Conservation (phyloP, 2,329 filamentous ascomycete genomes). For the Exophiala mesophila region DNA sequence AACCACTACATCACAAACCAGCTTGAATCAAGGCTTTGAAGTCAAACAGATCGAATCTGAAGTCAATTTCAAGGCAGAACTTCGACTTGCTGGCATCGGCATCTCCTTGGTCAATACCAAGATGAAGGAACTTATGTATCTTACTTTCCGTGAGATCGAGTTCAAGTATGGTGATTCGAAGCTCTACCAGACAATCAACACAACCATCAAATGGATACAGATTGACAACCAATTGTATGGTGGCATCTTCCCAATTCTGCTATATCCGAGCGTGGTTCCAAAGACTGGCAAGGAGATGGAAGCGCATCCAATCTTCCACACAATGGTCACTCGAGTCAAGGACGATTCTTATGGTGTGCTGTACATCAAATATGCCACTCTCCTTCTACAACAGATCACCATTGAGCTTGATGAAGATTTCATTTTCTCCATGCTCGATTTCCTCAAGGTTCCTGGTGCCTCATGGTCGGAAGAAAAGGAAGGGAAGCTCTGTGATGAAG, state of each 20-base stretch:
- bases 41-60: conserved; percentile 87
- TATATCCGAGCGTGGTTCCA: conserved; percentile 95
- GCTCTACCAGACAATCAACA: conserved; percentile 83
- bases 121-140: conserved; percentile 83
- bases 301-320: conserved; percentile 88
- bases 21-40: conserved; percentile 70
- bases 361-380: conserved; percentile 96
- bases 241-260: conserved; percentile 92
- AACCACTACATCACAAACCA: conserved; percentile 51
- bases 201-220: conserved; percentile 97
- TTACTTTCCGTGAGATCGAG: conserved; percentile 87
- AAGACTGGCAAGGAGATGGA: conserved; percentile 97
- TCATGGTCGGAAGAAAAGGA: conserved; percentile 80
- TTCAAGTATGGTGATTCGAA: conserved; percentile 90
- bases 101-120: conserved; percentile 91
- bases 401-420: conserved; percentile 97
- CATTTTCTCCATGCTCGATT: conserved; percentile 92
- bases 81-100: conserved; percentile 84
- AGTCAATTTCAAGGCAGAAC: conserved; percentile 80
- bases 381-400: conserved; percentile 95
- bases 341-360: conserved; percentile 96
- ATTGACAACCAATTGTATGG: conserved; percentile 98
- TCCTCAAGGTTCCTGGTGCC: conserved; percentile 85
- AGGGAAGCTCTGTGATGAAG: conserved; percentile 82
- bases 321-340: conserved; percentile 88